Evolutionary conservation across 108 stramenopile genomes (phyloP).

Genomic region (Stephanodiscus minutulus): DNA sequence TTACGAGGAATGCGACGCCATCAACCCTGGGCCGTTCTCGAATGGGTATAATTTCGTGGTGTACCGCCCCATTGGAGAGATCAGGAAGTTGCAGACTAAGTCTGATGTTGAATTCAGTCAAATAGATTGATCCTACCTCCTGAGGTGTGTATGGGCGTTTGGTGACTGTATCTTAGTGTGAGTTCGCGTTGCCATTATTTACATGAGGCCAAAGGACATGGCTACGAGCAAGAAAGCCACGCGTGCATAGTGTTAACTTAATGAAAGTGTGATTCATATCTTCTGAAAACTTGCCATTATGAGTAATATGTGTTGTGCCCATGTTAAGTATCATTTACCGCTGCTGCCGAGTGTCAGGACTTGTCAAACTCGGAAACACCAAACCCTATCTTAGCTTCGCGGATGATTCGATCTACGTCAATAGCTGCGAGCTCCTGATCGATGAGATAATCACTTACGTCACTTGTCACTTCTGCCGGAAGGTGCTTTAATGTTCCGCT

Average conservation of each 20-base stretch:
- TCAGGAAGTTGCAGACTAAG: slow-evolving; percentile 29
- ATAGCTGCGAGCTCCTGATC: slow-evolving; percentile 44
- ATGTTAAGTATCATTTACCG: background rate
- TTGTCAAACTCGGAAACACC: background rate
- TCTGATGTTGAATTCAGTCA: slow-evolving; percentile 58
- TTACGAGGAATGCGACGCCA: slow-evolving; percentile 59
- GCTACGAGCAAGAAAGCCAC: background rate
- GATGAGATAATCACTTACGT: slow-evolving; percentile 51
- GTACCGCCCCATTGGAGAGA: slow-evolving; percentile 50
- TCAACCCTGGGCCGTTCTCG: slow-evolving; percentile 63
- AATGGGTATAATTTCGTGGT: slow-evolving; percentile 59
- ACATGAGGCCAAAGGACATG: background rate
- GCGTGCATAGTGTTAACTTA: background rate
- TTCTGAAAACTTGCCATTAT: too few species aligned
- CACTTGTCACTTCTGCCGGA: slow-evolving; percentile 37
- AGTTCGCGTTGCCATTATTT: background rate
- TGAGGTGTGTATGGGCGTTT: background rate
- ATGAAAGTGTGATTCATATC: too few species aligned
- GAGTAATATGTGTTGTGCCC: too few species aligned
- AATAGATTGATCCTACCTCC: slow-evolving; percentile 14
- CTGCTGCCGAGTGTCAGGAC: background rate
- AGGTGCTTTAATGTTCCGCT: slow-evolving; percentile 30
- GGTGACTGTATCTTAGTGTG: background rate
- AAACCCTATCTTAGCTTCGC: background rate
- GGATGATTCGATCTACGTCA: slow-evolving; percentile 25